Conservation (phyloP, 2,329 filamentous ascomycete species). For the Fusarium virguliforme region DNA sequence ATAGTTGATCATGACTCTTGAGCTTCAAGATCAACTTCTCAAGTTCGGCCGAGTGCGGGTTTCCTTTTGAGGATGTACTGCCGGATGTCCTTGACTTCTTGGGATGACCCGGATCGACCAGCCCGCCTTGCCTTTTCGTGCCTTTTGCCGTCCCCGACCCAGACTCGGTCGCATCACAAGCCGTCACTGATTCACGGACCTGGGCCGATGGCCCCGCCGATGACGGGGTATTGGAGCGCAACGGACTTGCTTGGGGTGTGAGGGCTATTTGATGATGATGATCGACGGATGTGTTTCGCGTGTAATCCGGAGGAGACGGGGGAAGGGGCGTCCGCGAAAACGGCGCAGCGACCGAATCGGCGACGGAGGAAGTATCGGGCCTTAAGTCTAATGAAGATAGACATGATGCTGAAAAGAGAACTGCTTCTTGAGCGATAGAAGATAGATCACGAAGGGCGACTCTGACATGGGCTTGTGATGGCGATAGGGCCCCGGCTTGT, state of each 20-base stretch:
- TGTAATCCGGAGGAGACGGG: neutral
- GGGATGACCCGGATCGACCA: neutral
- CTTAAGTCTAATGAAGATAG: neutral
- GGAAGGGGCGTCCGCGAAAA: slow-evolving; percentile 4
- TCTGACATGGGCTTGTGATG: neutral
- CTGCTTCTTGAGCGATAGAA: neutral
- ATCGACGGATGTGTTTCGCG: neutral
- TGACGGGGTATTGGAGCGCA: neutral
- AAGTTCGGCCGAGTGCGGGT: neutral
- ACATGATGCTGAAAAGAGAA: neutral
- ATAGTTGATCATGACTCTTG: slow-evolving; percentile 1
- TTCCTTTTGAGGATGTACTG: neutral
- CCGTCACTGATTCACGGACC: neutral
- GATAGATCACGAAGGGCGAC: slow-evolving; percentile 3
- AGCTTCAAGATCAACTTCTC: neutral
- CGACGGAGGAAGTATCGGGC: neutral
- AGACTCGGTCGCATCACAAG: neutral
- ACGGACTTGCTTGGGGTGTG: neutral
- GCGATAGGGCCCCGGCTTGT: neutral
- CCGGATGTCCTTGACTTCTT: neutral
- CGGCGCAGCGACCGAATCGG: neutral
- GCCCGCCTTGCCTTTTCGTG: neutral
- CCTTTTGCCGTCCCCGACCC: neutral
- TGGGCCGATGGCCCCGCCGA: neutral
- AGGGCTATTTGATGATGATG: neutral